Percentiles rank a stretch among this genome's conserved stretches.
Conservation (phyloP, 2,329 filamentous ascomycete genomes). For the Fusarium musae region DNA sequence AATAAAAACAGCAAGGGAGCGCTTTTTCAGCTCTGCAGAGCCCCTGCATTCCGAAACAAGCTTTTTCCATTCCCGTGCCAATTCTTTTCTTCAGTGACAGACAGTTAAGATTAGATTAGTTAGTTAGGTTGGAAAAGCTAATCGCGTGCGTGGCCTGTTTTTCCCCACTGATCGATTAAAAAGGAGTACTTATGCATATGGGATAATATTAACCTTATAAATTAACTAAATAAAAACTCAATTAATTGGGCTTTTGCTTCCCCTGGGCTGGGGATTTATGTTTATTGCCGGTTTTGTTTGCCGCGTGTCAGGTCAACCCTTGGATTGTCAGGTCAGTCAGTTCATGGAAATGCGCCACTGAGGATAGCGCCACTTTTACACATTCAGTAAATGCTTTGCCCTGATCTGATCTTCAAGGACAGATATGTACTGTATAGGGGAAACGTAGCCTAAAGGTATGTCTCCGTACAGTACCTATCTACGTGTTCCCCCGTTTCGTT, state of each 20-base stretch:
- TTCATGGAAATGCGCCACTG: not conserved
- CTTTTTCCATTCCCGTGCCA: not conserved
- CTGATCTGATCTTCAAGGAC: not conserved
- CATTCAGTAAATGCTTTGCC: not conserved
- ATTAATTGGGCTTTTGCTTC: not conserved
- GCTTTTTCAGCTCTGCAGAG: not conserved
- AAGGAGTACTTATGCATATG: not conserved
- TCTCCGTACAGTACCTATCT: not conserved
- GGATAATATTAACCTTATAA: not conserved
- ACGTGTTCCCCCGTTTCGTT: not conserved
- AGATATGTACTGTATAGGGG: not conserved
- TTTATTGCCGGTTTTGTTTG: not conserved
- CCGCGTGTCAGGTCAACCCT: not conserved
- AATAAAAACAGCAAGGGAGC: not conserved
- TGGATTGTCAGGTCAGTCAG: not conserved
- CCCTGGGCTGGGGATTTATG: not conserved
- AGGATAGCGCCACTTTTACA: not conserved
- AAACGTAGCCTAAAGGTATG: not conserved
- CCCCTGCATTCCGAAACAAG: slow-evolving; percentile 11
- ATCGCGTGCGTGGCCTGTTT: not conserved
- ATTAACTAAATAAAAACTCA: not conserved
- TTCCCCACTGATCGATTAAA: not conserved
- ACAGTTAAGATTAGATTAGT: not conserved
- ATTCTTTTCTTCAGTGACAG: not conserved
- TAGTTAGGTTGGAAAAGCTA: not conserved